Base-by-base conservation (phyloP, 2,329 filamentous ascomycete genomes). In the Paracamarosporium sp. region DNA sequence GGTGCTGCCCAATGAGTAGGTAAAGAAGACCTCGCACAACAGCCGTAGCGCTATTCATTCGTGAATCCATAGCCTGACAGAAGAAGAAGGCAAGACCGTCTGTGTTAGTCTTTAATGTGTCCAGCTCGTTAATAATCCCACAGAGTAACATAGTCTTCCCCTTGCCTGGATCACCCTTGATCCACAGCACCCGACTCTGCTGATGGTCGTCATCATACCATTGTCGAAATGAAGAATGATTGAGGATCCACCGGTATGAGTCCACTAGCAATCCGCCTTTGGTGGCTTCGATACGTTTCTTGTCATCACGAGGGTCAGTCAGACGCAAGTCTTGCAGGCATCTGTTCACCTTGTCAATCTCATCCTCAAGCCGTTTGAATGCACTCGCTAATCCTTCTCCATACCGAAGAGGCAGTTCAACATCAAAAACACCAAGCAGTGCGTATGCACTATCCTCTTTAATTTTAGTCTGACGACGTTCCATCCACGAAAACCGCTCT, bases 91-190 rank as follows among this genome's bases (percentile, higher is more conserved):
- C 9, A 15, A 48, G 15, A 25, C 3, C 12, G 5, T 15, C 9
- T 7, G 45, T 36, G 9, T 27, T 35, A 2, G 30, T 4, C 11
- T 8, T 5, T 1, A 31, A 35, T 4, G 7, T 48, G 2, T 36
- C 2, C 20, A 48, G 30, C 11, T 48, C 45, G 6, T 48, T 25
- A 4, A 36, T 25, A 31, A 48, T 48, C 2, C 45, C 45, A 8
- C 45, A 48, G 17, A 48, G 45, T 1, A 48, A 31, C 45, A 48
- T 48, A 11, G 45, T 36, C 17, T 48, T 48, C 2, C 45, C 45
- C 20, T 48, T 48, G 20, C 45, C 45, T 3, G 40, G 20, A 25
- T 43, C 40, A 13, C 40, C 40, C 12, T 43, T 43, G 3, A 43
- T 43, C 40, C 44, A 47, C 9, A 47, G 28, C 12, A 47, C 8